phyloP scores from a whole-genome alignment of 2,329 filamentous ascomycete species.

The Stemphylium beticola region DNA sequence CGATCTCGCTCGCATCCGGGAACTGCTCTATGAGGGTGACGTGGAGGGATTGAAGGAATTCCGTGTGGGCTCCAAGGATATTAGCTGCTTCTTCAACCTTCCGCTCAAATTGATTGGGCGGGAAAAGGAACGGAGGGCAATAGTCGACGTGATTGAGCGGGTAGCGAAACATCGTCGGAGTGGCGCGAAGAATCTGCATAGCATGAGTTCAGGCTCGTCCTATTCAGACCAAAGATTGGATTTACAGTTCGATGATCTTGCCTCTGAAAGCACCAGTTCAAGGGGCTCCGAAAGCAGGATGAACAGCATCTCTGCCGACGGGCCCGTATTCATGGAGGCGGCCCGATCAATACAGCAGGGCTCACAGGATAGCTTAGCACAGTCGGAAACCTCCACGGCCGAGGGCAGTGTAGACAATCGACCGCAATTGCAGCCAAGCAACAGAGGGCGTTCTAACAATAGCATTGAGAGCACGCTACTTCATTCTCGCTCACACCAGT shows the following conservation, averaged over 20 bases:
- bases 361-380: slow-evolving; percentile 39
- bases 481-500: slow-evolving; percentile 35
- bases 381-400: slow-evolving; percentile 31
- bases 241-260: slow-evolving; percentile 56
- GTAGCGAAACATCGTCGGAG: slow-evolving; percentile 69
- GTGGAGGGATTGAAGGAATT: slow-evolving; percentile 73
- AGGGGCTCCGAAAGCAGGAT: slow-evolving; percentile 58
- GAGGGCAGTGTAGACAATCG: slow-evolving; percentile 33
- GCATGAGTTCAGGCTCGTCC: slow-evolving; percentile 61
- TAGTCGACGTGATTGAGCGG: slow-evolving; percentile 74
- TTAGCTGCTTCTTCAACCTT: slow-evolving; percentile 90
- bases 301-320: slow-evolving; percentile 40
- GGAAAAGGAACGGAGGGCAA: slow-evolving; percentile 70
- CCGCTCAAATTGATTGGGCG: slow-evolving; percentile 83
- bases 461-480: slow-evolving; percentile 39
- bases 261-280: slow-evolving; percentile 60
- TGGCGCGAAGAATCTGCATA: slow-evolving; percentile 52
- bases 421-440: slow-evolving; percentile 24
- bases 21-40: slow-evolving; percentile 77
- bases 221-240: slow-evolving; percentile 59
- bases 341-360: slow-evolving; percentile 32
- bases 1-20: slow-evolving; percentile 76
- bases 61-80: slow-evolving; percentile 79
- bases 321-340: slow-evolving; percentile 35
- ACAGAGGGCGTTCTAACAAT: slow-evolving; percentile 36